phyloP scores from a whole-genome alignment of 2,329 filamentous ascomycete genomes.

The Fusarium caatingaense region DNA sequence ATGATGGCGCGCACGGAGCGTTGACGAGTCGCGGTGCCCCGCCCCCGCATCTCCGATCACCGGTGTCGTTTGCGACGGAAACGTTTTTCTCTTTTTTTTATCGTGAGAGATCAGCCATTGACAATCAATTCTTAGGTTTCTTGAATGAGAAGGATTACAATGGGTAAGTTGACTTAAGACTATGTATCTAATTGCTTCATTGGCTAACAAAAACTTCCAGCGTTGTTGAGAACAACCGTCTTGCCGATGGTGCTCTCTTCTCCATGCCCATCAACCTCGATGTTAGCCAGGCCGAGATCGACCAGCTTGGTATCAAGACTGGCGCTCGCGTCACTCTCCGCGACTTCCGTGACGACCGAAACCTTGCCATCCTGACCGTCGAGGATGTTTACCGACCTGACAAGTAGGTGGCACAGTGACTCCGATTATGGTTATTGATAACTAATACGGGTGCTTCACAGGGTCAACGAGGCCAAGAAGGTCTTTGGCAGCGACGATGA shows the following conservation, averaged over 20 bases:
- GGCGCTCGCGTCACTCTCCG: conserved; percentile 88
- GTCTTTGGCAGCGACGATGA: conserved; percentile 94
- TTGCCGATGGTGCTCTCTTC: conserved; percentile 90
- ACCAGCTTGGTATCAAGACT: conserved; percentile 79
- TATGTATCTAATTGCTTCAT: not conserved
- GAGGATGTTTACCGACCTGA: conserved; percentile 96
- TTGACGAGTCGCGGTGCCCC: conserved; percentile 30
- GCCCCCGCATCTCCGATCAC: conserved; percentile 42
- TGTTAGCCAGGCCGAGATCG: conserved; percentile 78
- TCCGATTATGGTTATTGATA: not conserved
- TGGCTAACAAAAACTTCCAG: conserved; percentile 60
- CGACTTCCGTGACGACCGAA: conserved; percentile 95
- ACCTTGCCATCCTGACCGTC: conserved; percentile 93
- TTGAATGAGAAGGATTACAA: conserved; percentile 98
- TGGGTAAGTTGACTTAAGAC: conserved; percentile 66
- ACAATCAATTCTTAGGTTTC: conserved; percentile 72
- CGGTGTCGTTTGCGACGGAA: conserved; percentile 17
- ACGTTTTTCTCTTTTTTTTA: not conserved
- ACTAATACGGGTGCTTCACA: conserved; percentile 53
- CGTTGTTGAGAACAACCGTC: conserved; percentile 88
- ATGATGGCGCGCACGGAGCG: conserved; percentile 32
- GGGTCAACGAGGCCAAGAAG: conserved; percentile 87
- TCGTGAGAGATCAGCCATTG: conserved; percentile 20
- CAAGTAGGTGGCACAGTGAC: conserved; percentile 73
- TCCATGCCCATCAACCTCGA: conserved; percentile 98